Conservation (phyloP, 2,329 filamentous ascomycete species). For the Cercospora canescens region DNA sequence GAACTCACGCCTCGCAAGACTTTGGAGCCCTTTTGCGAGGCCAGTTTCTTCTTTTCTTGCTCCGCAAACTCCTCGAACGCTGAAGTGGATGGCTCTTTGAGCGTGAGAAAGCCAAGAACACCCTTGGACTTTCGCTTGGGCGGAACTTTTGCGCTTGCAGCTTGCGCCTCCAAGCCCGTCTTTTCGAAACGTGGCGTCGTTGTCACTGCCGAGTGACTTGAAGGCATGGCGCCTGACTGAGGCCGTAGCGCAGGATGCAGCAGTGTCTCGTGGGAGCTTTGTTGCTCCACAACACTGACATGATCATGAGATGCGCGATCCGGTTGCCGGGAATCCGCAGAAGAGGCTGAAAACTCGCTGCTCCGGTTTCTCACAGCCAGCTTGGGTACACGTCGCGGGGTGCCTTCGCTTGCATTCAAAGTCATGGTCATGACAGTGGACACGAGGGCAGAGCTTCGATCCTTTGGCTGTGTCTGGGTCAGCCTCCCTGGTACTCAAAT, state of each 20-base stretch:
- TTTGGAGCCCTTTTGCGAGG: conserved; percentile 38
- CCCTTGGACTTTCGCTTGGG: conserved; percentile 39
- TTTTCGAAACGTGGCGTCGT: neutral
- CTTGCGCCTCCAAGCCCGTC: neutral
- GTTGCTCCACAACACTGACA: neutral
- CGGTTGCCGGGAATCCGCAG: neutral
- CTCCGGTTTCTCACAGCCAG: conserved; percentile 25
- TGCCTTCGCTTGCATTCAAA: conserved; percentile 15
- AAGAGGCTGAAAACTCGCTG: neutral
- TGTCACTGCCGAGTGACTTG: conserved; percentile 2
- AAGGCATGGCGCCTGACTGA: neutral
- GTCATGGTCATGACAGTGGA: conserved; percentile 7
- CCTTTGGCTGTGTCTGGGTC: neutral
- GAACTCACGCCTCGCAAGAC: conserved; percentile 42
- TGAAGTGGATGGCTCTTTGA: conserved; percentile 51
- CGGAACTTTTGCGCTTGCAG: neutral
- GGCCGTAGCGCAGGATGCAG: neutral
- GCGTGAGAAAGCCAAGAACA: conserved; percentile 47
- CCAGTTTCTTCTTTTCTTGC: conserved; percentile 28
- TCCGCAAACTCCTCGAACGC: conserved; percentile 49
- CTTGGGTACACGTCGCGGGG: conserved; percentile 25
- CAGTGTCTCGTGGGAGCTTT: neutral
- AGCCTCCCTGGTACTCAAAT: neutral
- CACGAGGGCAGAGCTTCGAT: conserved; percentile 4
- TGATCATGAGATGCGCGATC: conserved; percentile 1